Evolutionary conservation across 805 yeast species (phyloP), one percentile per base, ranked within the genome.

Genomic region (Torulaspora gathmanii): DNA sequence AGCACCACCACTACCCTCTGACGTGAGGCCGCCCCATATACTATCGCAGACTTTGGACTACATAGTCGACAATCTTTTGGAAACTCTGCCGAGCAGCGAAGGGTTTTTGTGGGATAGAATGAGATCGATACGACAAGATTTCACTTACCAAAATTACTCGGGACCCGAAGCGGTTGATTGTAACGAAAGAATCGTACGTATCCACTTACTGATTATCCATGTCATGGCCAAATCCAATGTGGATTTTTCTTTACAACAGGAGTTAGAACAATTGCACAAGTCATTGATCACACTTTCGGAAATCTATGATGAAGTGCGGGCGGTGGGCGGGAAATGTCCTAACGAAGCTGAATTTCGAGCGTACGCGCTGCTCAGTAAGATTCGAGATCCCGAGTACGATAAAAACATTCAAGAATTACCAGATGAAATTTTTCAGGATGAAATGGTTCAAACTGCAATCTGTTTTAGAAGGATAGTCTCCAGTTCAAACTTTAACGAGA

Each of bases 71-170:
- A 74, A 78, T 33, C 64, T 84, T 1, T 63, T 91, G 11, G 77
- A 77, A 0, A 71, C 78, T 30, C 68, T 91, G 19, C 97, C 98
- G 0, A 86, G 83, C 9, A 74, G 90, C 1, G 98, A 93, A 56
- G 78, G 95, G 0, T 91, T 93, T 55, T 67, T 93, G 7, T 95
- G 99, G 99, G 98, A 93, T 65, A 76, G 99, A 65, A 93, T 97
- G 16, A 76, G 99, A 54, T 88, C 97, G 0, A 90, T 93, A 35
- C 76, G 99, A 60, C 98, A 93, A 64, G 99, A 93, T 64, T 93
- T 93, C 65, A 90, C 97, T 0, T 90, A 86, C 59, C 99, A 93
- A 61, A 91, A 91, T 62, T 91, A 82, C 56, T 82, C 82, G 33
- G 99, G 98, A 0, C 86, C 90, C 1, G 98, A 93, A 61, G 95